Evolutionary conservation across 1,284 basidiomycete genomes (phyloP), one percentile per base, ranked within the genome.

Genomic region (Boletus albobrunnescens): DNA sequence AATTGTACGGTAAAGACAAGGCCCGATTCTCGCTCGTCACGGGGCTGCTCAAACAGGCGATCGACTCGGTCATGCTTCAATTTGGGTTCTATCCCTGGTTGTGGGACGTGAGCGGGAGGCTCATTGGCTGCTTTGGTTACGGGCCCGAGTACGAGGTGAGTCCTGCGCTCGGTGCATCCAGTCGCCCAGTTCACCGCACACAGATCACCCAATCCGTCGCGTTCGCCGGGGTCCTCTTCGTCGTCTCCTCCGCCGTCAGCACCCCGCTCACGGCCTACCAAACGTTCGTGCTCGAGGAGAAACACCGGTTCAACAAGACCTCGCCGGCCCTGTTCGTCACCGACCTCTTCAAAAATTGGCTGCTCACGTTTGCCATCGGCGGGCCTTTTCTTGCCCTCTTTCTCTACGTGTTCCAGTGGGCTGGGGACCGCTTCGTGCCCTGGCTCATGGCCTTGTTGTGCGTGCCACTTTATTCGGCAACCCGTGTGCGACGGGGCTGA

Each of bases 241-340:
- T 88, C 46, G 56, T 86, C 11, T 86, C 88, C 1, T 76, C 81
- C 0, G 68, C 88, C 23, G 82, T 91, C 0, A 73, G 78, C 3
- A 70, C 91, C 10, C 91, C 93, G 7, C 71, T 91, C 41, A 80
- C 78, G 26, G 74, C 87, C 30, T 97, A 96, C 72, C 81, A 83
- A 53, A 94, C 91, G 3, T 99, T 99, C 66, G 87, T 94, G 11
- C 76, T 99, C 36, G 96, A 99, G 69, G 87, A 96, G 67, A 86
- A 85, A 56, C 92, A 97, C 60, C 94, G 94, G 1, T 98, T 98
- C 77, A 98, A 98, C 79, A 97, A 97, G 73, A 92, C 84, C 14
- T 92, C 92, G 0, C 77, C 79, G 1, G 57, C 57, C 6, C 74
- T 94, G 3, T 96, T 90, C 65, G 64, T 93, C 47, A 70, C 76